Evolutionary conservation across 768 basidiomycete species (phyloP), one percentile per base, ranked within the genome.

Genomic region (Rhizopogon vinicolor): DNA sequence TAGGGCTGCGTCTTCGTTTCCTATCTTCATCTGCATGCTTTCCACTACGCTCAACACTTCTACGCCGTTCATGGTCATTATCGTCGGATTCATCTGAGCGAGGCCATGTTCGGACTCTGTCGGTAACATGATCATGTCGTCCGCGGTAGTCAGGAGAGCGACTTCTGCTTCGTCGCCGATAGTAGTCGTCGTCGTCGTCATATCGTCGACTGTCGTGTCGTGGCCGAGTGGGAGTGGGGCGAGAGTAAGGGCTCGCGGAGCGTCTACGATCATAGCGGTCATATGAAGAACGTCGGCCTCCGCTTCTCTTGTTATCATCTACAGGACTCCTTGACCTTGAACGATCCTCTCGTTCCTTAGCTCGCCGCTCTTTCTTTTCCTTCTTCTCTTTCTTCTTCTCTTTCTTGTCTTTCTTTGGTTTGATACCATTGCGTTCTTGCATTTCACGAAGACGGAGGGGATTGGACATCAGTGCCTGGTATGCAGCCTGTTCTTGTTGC

Each of bases 401-500:
- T 62, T 79, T 78, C 68, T 89, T 87, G 56, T 85, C 85, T 66
- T 87, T 87, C 74, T 90, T 89, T 5, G 84, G 77, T 64, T 87
- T 87, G 49, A 92, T 83, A n/a, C 91, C 91, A 52, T 86, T 85
- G 40, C 85, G 79, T 68, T 89, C 84, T 68, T 91, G 86, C 77
- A 94, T 73, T 68, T 91, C 86, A 54, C 86, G 83, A 44, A 94
- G 74, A 22, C 90, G 90, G 33, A 93, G 81, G 31, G 93, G 93
- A 62, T 95, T 94, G 46, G 87, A 83, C 75, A 91, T 79, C 40
- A 97, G 75, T 2, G 91, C 83, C 60, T 97, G 85, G 62, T 93
- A 89, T 7, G 93, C 90, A 7, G 91, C 88, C 66, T 97, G 94
- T 71, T 99, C 96, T 65, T 98, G 96, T 67, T 94, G 90, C 72